Evolutionary conservation across 2,329 filamentous ascomycete species (phyloP), one percentile per base, ranked within the genome.

Genomic region (Ustulina deusta): DNA sequence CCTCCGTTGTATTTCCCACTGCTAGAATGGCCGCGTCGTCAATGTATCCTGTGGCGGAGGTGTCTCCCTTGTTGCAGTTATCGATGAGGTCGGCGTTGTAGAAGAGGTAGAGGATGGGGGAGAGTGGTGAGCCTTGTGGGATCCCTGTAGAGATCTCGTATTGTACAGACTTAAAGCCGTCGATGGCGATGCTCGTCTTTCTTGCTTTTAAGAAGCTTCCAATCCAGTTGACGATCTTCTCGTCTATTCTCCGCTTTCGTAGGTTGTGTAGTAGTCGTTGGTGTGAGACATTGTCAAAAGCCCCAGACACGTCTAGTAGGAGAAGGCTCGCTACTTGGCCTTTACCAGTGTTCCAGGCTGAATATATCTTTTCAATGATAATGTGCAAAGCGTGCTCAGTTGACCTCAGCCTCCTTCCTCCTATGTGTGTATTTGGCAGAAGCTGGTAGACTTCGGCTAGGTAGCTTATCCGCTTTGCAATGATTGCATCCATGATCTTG

Each of bases 401-500:
- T n/a, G n/a, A n/a, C n/a, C n/a, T n/a, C n/a, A n/a, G n/a, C n/a
- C n/a, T n/a, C n/a, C n/a, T n/a, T n/a, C 38, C 38, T 42, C 38
- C 15, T 42, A 42, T 42, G 11, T 42, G 38, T n/a, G 17, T 42
- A n/a, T 42, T n/a, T 42, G 17, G 25, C 11, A 52, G 27, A 34
- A 52, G 49, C 13, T 52, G 11, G 13, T 29, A 32, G 15, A n/a
- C 15, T 29, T 52, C 17, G 27, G 49, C 49, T 27, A 52, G 22
- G 27, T 32, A 52, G 49, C 49, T 52, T 52, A 34, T 29, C 29
- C 15, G 27, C 17, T 29, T 52, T 52, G 49, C 40, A 27, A 44
- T n/a, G n/a, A n/a, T n/a, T n/a, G n/a, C n/a, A n/a, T n/a, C n/a
- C n/a, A n/a, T n/a, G n/a, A n/a, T n/a, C n/a, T n/a, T n/a, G n/a